Evolutionary conservation across 2,329 filamentous ascomycete genomes (phyloP).

Genomic region (Tolypocladium tropicale): DNA sequence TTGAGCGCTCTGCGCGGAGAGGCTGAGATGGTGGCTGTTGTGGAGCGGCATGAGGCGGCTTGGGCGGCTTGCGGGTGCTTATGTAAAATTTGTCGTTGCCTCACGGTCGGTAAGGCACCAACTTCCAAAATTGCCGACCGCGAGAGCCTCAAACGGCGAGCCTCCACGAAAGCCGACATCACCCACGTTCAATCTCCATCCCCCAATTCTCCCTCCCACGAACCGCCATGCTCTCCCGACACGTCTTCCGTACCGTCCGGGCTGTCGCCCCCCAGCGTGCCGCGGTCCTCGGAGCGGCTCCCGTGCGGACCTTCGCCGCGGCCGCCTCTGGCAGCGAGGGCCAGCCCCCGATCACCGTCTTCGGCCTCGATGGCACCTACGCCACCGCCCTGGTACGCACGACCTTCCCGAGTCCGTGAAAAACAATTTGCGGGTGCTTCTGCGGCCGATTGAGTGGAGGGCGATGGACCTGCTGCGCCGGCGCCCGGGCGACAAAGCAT

Average conservation of each 20-base stretch:
- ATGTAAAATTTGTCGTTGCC: constrained; percentile 22
- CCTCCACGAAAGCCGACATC: constrained; percentile 16
- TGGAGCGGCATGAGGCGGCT: too few relatives aligned
- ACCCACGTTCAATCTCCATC: constrained; percentile 15
- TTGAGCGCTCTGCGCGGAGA: too few relatives aligned
- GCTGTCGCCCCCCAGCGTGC: constrained; percentile 52
- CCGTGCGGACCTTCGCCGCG: constrained; percentile 73
- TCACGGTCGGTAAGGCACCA: constrained; percentile 26
- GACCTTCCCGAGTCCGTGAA: constrained; percentile 2
- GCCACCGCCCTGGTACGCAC: constrained; percentile 87
- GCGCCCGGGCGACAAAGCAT: not conserved
- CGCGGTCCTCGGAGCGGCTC: constrained; percentile 29
- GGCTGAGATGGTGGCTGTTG: too few relatives aligned
- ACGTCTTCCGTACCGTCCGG: constrained; percentile 45
- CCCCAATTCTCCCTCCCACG: constrained; percentile 8
- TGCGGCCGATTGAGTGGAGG: constrained; percentile 9
- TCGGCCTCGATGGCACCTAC: constrained; percentile 95
- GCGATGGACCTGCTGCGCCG: not conserved
- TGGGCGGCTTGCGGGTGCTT: not conserved
- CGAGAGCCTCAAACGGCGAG: constrained; percentile 24
- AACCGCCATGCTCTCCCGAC: constrained; percentile 48
- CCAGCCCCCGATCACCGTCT: constrained; percentile 84
- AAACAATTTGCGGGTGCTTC: not conserved
- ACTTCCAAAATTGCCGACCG: constrained; percentile 32
- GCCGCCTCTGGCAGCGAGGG: constrained; percentile 57